Evolutionary conservation across 2,329 filamentous ascomycete genomes (phyloP).

Genomic region (Colletotrichum viniferum): DNA sequence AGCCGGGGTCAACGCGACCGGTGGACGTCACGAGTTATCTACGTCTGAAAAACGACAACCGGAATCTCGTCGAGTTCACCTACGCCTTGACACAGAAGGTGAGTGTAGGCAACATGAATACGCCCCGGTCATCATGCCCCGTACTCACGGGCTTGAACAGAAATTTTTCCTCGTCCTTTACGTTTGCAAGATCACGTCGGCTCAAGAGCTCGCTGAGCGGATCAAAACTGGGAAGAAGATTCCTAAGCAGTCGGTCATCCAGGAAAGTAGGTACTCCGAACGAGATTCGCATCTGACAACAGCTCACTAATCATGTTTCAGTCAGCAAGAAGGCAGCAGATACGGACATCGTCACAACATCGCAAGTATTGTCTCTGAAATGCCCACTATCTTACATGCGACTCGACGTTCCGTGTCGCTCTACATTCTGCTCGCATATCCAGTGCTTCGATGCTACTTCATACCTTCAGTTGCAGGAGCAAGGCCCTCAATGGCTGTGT

Average conservation of each 20-base stretch:
- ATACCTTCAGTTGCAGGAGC: constrained; percentile 92
- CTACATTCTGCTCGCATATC: constrained; percentile 81
- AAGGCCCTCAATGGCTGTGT: constrained; percentile 96
- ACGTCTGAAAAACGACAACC: constrained; percentile 65
- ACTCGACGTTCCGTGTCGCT: constrained; percentile 80
- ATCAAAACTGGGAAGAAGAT: constrained; percentile 75
- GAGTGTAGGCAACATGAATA: constrained; percentile 35
- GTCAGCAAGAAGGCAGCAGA: constrained; percentile 84
- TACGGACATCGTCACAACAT: constrained; percentile 87
- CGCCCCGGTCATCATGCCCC: neutral
- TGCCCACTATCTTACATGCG: constrained; percentile 89
- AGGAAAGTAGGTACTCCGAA: constrained; percentile 69
- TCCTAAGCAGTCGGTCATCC: constrained; percentile 79
- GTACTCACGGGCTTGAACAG: constrained; percentile 43
- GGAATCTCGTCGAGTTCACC: constrained; percentile 82
- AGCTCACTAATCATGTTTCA: constrained; percentile 37
- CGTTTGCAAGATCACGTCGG: constrained; percentile 74
- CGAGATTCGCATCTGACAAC: neutral
- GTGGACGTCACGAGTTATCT: constrained; percentile 86
- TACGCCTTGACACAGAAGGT: constrained; percentile 93
- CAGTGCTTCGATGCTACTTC: constrained; percentile 95
- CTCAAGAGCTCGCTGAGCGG: constrained; percentile 71
- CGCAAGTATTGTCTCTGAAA: constrained; percentile 87
- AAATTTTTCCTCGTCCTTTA: constrained; percentile 76
- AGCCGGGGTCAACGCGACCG: constrained; percentile 90